These are phyloP conservation scores for Venturia carpophila DNA, from an alignment of 2,329 filamentous ascomycete genomes.

Conservation along the genomic window DNA sequence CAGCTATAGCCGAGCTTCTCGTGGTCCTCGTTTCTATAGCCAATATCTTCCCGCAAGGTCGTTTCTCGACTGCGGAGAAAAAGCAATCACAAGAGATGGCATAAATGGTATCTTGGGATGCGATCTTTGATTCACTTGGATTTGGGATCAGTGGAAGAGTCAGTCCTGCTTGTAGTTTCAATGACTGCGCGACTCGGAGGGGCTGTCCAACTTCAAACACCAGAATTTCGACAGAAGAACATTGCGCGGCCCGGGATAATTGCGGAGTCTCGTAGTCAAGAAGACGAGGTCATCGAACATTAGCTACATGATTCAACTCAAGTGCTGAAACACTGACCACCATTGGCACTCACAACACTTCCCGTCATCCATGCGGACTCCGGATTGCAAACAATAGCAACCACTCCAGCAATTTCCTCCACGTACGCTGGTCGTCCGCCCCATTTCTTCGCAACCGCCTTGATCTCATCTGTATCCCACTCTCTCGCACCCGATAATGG, in stretches of 20 bases:
- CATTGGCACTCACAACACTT: constrained; percentile 71
- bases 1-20: no score
- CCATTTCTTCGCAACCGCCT: constrained; percentile 36
- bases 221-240: background rate
- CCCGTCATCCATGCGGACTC: constrained; percentile 72
- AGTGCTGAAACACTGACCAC: constrained; percentile 39
- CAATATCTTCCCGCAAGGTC: no score
- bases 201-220: no score
- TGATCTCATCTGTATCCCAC: constrained; percentile 42
- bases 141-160: no score
- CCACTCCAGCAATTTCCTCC: constrained; percentile 64
- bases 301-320: background rate
- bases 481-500: background rate
- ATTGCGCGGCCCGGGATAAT: background rate
- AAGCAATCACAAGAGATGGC: no score
- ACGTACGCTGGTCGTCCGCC: constrained; percentile 51
- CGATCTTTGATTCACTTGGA: no score
- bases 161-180: no score
- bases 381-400: constrained; percentile 64
- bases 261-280: background rate
- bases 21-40: no score
- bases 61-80: no score
- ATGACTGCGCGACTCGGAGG: no score
- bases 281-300: background rate
- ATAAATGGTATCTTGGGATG: no score